phyloP scores from a whole-genome alignment of 768 basidiomycete species.

The Phaeotremella fagi region DNA sequence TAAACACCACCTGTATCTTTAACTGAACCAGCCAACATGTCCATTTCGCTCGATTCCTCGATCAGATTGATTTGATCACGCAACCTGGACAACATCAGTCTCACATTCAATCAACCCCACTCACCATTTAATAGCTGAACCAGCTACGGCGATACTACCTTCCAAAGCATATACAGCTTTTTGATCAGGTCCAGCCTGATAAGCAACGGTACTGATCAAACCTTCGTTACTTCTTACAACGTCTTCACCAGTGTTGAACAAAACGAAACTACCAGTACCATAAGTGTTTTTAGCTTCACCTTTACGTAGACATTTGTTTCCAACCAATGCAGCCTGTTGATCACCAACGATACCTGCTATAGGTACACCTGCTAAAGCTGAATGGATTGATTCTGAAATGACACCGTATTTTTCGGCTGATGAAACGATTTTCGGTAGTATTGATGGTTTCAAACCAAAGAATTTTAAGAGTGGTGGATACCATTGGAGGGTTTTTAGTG shows the following conservation, averaged over 20 bases:
- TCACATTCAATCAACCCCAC: slow-evolving; percentile 10
- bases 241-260: slow-evolving; percentile 88
- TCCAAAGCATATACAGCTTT: slow-evolving; percentile 90
- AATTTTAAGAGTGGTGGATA: slow-evolving; percentile 75
- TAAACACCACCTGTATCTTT: slow-evolving; percentile 80
- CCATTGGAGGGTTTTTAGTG: slow-evolving; percentile 76
- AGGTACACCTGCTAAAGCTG: slow-evolving; percentile 60
- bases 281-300: slow-evolving; percentile 98
- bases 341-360: slow-evolving; percentile 96
- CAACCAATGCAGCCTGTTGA: slow-evolving; percentile 93
- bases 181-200: slow-evolving; percentile 71
- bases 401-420: slow-evolving; percentile 88
- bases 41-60: slow-evolving; percentile 72
- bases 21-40: slow-evolving; percentile 71
- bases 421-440: slow-evolving; percentile 81
- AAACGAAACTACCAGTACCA: slow-evolving; percentile 91
- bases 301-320: slow-evolving; percentile 85
- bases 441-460: slow-evolving; percentile 70
- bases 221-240: slow-evolving; percentile 82
- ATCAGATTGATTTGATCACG: slow-evolving; percentile 87
- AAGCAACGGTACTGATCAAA: slow-evolving; percentile 84
- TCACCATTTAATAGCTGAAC: slow-evolving; percentile 87
- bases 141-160: slow-evolving; percentile 91
- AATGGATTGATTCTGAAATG: slow-evolving; percentile 54
- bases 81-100: slow-evolving; percentile 54